Evolutionary conservation across 176 grass and related monocot species (phyloP), one percentile per base, ranked within the genome.

Genomic region (Saccharum spontaneum): DNA sequence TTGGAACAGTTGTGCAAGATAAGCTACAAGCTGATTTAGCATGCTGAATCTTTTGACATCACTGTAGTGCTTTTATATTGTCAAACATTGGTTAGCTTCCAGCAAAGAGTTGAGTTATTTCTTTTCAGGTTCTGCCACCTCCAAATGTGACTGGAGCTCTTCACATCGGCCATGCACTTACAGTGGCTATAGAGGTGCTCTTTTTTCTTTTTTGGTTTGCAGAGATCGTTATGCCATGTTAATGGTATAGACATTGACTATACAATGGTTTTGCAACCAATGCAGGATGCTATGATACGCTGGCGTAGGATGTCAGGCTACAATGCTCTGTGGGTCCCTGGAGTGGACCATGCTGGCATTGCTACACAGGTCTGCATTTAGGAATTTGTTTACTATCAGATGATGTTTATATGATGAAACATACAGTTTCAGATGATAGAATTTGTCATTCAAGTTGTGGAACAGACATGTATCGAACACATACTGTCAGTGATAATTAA

Each of bases 261-360:
- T 64, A 59, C 22, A 83, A 52, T 78, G 31, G 30, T 78, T 64
- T 22, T 55, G 60, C 74, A 81, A 81, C 8, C 33, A 74, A 93
- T 91, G 28, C 71, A 98, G 95, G 95, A 95, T 81, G 81, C 91
- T 72, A 88, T 98, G 85, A 95, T 98, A 44, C 84, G 95, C 2
- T 97, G 94, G 94, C 45, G 86, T 65, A 90, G 94, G 79, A 97
- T 97, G 94, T 97, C 94, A 49, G 94, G 93, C 31, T 95, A 95
- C 66, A 98, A 98, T 84, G 85, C 89, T 76, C 62, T 98, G 34
- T 98, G 95, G 95, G 82, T 98, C 4, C 95, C 95, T 67, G 94
- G 94, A 81, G 91, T 97, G 65, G 94, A 97, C 90, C 94, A 97
- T 91, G 94, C 94, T 83, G 93, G 95, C 49, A 98, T 98, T 85